Conservation (phyloP, 179 eudicot genomes). For the Actinidia chinensis region DNA sequence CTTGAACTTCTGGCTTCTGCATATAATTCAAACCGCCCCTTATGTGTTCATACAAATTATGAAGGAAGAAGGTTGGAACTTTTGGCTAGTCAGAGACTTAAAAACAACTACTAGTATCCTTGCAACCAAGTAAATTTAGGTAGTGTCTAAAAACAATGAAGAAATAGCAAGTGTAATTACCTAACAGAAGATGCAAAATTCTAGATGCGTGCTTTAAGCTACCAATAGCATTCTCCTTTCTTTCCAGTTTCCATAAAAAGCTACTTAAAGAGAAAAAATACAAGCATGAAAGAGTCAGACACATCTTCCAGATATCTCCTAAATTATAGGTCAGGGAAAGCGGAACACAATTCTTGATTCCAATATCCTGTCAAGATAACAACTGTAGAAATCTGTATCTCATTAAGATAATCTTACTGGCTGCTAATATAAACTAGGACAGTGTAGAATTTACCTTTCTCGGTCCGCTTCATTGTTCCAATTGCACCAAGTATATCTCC, state of each 20-base stretch:
- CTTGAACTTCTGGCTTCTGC: not conserved
- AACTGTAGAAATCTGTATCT: conserved; percentile 1
- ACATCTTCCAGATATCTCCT: not conserved
- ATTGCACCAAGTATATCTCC: conserved; percentile 92
- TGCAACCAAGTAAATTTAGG: too few relatives aligned
- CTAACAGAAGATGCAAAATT: conserved; percentile 5
- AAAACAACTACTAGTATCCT: not conserved
- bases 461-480: conserved; percentile 88
- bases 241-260: not conserved
- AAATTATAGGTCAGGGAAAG: not conserved
- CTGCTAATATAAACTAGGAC: not conserved
- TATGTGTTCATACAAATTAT: not conserved
- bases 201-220: not conserved
- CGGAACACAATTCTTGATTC: not conserved
- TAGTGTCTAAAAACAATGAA: too few relatives aligned
- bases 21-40: not conserved
- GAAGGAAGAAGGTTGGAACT: not conserved
- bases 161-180: not conserved
- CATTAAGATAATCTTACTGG: not conserved
- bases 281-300: not conserved
- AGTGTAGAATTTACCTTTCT: conserved; percentile 53
- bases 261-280: not conserved
- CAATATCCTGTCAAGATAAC: not conserved
- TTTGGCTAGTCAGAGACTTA: not conserved
- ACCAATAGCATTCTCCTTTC: conserved; percentile 8